Conservation (phyloP, 768 basidiomycete genomes). For the Paxillus rubicundulus region DNA sequence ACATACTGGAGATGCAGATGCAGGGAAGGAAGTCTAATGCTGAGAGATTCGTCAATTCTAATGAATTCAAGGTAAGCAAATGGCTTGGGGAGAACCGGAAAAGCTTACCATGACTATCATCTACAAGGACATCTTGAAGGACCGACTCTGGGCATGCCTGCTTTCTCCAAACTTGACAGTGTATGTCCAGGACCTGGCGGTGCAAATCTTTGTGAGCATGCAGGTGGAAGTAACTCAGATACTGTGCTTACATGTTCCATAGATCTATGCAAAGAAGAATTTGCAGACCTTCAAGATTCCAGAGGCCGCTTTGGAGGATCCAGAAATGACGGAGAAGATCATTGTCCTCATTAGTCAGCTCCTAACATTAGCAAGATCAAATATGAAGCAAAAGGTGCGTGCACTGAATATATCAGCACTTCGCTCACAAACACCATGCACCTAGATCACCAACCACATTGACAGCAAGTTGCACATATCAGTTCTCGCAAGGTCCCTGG, state of each 20-base stretch:
- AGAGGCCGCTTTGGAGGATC: too few species aligned
- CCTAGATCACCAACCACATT: too few species aligned
- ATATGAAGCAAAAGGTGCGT: slow-evolving; percentile 7
- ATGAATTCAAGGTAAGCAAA: neutral
- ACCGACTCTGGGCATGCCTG: slow-evolving; percentile 1
- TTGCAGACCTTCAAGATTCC: too few species aligned
- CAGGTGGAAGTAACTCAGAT: neutral
- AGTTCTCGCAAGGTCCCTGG: too few species aligned
- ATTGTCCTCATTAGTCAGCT: too few species aligned
- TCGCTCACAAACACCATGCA: neutral
- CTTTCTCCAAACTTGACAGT: slow-evolving; percentile 6
- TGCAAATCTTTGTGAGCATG: neutral
- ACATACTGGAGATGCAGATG: neutral
- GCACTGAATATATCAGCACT: too few species aligned
- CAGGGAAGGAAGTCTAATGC: neutral
- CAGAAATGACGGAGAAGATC: too few species aligned
- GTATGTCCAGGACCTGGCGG: slow-evolving; percentile 3
- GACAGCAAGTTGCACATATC: too few species aligned
- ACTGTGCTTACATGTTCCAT: too few species aligned
- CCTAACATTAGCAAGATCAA: neutral
- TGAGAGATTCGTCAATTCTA: neutral
- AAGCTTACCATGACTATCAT: too few species aligned
- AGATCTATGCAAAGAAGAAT: too few species aligned
- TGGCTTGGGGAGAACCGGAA: neutral
- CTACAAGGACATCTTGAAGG: too few species aligned